phyloP scores from a whole-genome alignment of 108 stramenopile species.

The Nitzschia sp. region DNA sequence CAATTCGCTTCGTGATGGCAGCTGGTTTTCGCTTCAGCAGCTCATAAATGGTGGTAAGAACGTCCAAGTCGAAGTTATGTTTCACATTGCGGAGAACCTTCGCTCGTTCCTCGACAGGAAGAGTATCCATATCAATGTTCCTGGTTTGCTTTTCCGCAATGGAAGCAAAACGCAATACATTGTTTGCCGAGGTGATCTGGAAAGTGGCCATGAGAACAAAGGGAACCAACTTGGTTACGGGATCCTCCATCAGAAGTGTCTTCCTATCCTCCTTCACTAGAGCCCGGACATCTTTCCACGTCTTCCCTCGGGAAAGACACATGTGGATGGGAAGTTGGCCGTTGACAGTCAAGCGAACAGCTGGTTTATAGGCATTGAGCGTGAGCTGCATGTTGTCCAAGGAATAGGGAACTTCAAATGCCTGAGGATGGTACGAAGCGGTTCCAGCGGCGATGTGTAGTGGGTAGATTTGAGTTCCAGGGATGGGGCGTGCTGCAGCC shows the following conservation, averaged over 20 bases:
- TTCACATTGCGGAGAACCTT: not conserved
- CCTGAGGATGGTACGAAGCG: constrained; percentile 23
- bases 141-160: constrained; percentile 19
- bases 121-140: constrained; percentile 16
- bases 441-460: constrained; percentile 38
- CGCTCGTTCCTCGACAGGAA: constrained; percentile 14
- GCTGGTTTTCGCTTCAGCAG: not conserved
- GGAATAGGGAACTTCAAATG: constrained; percentile 31
- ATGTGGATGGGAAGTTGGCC: constrained; percentile 37
- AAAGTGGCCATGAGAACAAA: constrained; percentile 30
- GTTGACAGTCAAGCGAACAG: constrained; percentile 18
- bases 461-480: constrained; percentile 29
- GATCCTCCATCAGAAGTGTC: constrained; percentile 18
- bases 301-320: constrained; percentile 25
- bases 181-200: constrained; percentile 13
- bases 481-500: constrained; percentile 25
- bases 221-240: constrained; percentile 26
- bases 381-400: constrained; percentile 34
- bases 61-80: not conserved
- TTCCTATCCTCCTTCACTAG: constrained; percentile 18
- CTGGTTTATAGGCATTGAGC: constrained; percentile 40
- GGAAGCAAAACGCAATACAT: constrained; percentile 6
- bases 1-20: not conserved
- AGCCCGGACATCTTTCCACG: constrained; percentile 28
- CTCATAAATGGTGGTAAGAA: constrained; percentile 12